These are phyloP conservation scores for Pholiota adiposa DNA, from an alignment of 1,284 basidiomycete genomes.

Conservation along the genomic window DNA sequence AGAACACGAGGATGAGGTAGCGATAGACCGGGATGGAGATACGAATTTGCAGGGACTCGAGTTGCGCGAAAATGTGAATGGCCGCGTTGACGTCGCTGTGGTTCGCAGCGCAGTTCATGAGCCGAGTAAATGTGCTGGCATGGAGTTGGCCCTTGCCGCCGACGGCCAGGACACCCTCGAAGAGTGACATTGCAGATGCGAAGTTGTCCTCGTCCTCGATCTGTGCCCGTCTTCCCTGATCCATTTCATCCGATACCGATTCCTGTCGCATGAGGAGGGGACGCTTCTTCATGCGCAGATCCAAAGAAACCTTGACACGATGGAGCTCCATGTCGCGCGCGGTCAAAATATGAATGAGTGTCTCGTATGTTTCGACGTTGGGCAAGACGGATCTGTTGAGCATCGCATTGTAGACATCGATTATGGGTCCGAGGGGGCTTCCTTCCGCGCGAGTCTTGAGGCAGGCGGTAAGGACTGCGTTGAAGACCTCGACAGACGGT, in stretches of 20 bases:
- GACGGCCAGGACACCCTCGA: constrained; percentile 58
- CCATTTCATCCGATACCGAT: constrained; percentile 26
- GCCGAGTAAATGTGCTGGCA: constrained; percentile 48
- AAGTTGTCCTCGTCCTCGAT: constrained; percentile 75
- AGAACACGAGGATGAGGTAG: constrained; percentile 68
- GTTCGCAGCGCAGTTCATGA: constrained; percentile 70
- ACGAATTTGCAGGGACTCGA: constrained; percentile 53
- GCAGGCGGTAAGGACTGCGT: constrained; percentile 66
- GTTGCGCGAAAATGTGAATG: constrained; percentile 67
- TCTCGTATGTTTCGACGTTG: constrained; percentile 69
- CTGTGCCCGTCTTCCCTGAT: constrained; percentile 42
- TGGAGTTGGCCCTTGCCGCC: constrained; percentile 40
- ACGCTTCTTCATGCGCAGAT: constrained; percentile 46
- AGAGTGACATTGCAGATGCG: constrained; percentile 71
- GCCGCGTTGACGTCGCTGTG: constrained; percentile 68
- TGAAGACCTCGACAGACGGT: constrained; percentile 60
- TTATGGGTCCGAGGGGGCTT: constrained; percentile 61
- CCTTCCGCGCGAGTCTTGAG: constrained; percentile 50
- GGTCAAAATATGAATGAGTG: constrained; percentile 72
- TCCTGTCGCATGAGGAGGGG: constrained; percentile 27
- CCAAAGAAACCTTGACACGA: constrained; percentile 47
- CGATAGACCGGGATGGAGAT: constrained; percentile 53
- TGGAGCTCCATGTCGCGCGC: constrained; percentile 76
- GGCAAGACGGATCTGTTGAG: constrained; percentile 70
- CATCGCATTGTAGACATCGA: constrained; percentile 81